Conservation (phyloP, 2,329 filamentous ascomycete species). For the Rosellinia necatrix region DNA sequence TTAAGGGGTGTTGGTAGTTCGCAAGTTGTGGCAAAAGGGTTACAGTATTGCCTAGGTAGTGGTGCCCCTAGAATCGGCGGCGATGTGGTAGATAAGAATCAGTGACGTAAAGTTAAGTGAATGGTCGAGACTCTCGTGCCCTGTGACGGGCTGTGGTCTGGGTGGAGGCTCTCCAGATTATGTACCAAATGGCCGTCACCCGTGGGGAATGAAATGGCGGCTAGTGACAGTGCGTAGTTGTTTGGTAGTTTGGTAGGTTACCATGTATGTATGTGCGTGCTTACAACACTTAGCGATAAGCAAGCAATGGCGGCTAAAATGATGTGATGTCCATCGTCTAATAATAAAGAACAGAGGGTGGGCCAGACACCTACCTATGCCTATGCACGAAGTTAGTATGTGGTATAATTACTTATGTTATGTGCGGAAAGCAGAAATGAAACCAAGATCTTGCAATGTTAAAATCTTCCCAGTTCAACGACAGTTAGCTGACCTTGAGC, state of each 20-base stretch:
- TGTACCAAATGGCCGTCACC: too few relatives aligned
- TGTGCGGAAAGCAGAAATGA: neutral
- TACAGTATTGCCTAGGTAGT: neutral
- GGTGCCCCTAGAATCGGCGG: neutral
- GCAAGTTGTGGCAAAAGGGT: constrained; percentile 10
- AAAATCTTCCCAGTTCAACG: too few relatives aligned
- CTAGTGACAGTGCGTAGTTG: constrained; percentile 6
- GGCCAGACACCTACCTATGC: too few relatives aligned
- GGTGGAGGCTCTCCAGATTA: neutral
- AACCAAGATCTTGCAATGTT: neutral
- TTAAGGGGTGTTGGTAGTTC: too few relatives aligned
- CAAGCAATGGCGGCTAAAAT: constrained; percentile 4
- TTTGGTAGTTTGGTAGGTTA: neutral
- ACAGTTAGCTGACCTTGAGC: too few relatives aligned
- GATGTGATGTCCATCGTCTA: neutral
- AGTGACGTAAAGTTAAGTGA: neutral
- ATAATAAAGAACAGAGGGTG: too few relatives aligned
- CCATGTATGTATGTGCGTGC: neutral
- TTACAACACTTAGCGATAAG: too few relatives aligned
- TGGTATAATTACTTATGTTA: too few relatives aligned
- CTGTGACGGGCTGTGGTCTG: too few relatives aligned
- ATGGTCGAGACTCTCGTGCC: constrained; percentile 7
- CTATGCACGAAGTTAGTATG: too few relatives aligned
- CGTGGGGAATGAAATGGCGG: too few relatives aligned
- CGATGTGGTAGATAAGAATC: constrained; percentile 4